phyloP scores from a whole-genome alignment of 176 grass and related monocot genomes.

The Hyparrhenia diplandra region DNA sequence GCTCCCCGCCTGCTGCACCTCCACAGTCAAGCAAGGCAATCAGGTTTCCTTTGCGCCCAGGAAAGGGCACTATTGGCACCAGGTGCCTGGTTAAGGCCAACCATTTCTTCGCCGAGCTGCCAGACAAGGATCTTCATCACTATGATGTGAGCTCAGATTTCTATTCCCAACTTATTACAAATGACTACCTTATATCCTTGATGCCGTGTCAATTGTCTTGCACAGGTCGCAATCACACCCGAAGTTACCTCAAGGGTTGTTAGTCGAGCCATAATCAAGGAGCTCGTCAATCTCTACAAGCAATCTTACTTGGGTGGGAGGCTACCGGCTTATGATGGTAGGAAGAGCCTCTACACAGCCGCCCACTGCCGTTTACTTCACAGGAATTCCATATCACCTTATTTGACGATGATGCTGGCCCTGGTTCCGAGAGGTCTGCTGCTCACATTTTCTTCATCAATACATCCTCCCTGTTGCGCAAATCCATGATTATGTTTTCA shows the following conservation, averaged over 20 bases:
- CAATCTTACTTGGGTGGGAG: slow-evolving; percentile 66
- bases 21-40: slow-evolving; percentile 61
- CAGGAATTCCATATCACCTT: slow-evolving; percentile 65
- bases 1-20: slow-evolving; percentile 1
- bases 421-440: slow-evolving; percentile 52
- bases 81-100: slow-evolving; percentile 83
- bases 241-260: slow-evolving; percentile 62
- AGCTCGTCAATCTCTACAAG: slow-evolving; percentile 53
- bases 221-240: slow-evolving; percentile 66
- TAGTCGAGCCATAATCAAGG: slow-evolving; percentile 53
- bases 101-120: slow-evolving; percentile 80
- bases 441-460: no score
- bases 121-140: slow-evolving; percentile 87
- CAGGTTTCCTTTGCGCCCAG: slow-evolving; percentile 67
- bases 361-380: slow-evolving; percentile 65
- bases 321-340: slow-evolving; percentile 84
- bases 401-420: slow-evolving; percentile 58
- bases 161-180: no score
- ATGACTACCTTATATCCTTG: not conserved
- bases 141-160: slow-evolving; percentile 53
- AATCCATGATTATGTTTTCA: not conserved
- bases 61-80: slow-evolving; percentile 62
- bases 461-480: not conserved
- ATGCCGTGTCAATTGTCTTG: not conserved
- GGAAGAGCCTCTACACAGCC: slow-evolving; percentile 81